phyloP scores from a whole-genome alignment of 129 eudicot species.

The Ambrosia artemisiifolia region DNA sequence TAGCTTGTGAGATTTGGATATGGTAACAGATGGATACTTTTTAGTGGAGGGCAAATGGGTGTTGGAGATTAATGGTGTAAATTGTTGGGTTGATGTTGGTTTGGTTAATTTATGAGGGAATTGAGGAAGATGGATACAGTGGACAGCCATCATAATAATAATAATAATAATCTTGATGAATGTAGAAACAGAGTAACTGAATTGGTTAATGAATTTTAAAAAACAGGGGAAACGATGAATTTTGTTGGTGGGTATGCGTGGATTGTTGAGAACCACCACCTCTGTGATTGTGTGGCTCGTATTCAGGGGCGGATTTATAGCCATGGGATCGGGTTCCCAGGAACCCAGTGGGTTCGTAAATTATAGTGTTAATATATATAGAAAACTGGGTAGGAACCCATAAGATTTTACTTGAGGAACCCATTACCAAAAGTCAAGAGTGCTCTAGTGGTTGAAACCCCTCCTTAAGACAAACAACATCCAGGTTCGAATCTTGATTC shows the following conservation, averaged over 20 bases:
- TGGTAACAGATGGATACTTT: conserved; percentile 18
- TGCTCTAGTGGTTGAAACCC: no score
- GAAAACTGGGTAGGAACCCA: no score
- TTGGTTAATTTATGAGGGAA: conserved; percentile 33
- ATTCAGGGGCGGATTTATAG: no score
- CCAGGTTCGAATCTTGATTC: no score
- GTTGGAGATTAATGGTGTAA: conserved; percentile 29
- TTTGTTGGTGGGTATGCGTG: conserved; percentile 17
- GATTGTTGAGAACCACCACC: conserved; percentile 17
- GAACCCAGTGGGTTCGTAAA: no score
- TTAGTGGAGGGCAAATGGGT: conserved; percentile 26
- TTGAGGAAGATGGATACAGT: conserved; percentile 33
- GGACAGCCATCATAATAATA: conserved; percentile 48
- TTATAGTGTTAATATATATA: no score
- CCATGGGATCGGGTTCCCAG: no score
- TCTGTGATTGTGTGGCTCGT: neutral
- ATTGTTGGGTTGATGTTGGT: conserved; percentile 26
- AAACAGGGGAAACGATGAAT: neutral
- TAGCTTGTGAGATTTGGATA: conserved; percentile 25
- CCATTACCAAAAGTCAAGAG: no score
- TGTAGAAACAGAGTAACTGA: neutral
- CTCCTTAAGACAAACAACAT: no score
- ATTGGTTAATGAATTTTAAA: no score
- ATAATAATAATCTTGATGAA: conserved; percentile 22
- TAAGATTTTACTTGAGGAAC: no score